Percentiles rank a stretch among this genome's conserved stretches.
These are phyloP conservation scores for Hemileccinum impolitum DNA, from an alignment of 768 basidiomycete genomes.

Conservation along the genomic window DNA sequence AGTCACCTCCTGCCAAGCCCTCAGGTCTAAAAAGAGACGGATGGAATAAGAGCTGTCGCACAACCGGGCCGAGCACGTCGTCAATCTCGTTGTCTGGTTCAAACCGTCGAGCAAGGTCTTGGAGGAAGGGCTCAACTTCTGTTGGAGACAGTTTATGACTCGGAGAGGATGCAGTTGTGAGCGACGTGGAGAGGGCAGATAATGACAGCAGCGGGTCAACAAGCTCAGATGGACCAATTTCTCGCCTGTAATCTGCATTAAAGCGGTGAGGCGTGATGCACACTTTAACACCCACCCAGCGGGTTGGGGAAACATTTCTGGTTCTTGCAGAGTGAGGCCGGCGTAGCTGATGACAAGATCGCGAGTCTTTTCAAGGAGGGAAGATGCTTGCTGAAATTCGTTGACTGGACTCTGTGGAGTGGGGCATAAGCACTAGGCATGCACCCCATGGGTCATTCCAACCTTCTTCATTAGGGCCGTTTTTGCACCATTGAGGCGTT, in stretches of 20 bases:
- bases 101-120: constrained; percentile 80
- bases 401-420: constrained; percentile 45
- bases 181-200: constrained; percentile 63
- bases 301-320: constrained; percentile 94
- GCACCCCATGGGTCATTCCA: background rate
- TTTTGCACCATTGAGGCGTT: constrained; percentile 63
- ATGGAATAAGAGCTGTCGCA: constrained; percentile 60
- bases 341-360: constrained; percentile 84
- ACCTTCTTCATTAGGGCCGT: constrained; percentile 65
- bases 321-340: constrained; percentile 86
- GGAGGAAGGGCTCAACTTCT: constrained; percentile 77
- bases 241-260: constrained; percentile 44
- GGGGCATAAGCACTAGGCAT: constrained; percentile 34
- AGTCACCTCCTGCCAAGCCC: constrained; percentile 68
- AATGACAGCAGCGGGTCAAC: constrained; percentile 77
- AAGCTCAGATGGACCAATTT: constrained; percentile 76
- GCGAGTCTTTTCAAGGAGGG: constrained; percentile 71
- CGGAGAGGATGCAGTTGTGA: constrained; percentile 46
- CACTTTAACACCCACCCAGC: constrained; percentile 46
- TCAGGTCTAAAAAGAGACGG: constrained; percentile 60
- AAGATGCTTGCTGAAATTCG: constrained; percentile 58
- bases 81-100: constrained; percentile 77
- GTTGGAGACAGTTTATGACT: constrained; percentile 54
- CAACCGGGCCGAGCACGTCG: constrained; percentile 72
- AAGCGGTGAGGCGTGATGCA: background rate